Evolutionary conservation across 2,329 filamentous ascomycete genomes (phyloP), one percentile per base, ranked within the genome.

Genomic region (Hypocrella siamensis): DNA sequence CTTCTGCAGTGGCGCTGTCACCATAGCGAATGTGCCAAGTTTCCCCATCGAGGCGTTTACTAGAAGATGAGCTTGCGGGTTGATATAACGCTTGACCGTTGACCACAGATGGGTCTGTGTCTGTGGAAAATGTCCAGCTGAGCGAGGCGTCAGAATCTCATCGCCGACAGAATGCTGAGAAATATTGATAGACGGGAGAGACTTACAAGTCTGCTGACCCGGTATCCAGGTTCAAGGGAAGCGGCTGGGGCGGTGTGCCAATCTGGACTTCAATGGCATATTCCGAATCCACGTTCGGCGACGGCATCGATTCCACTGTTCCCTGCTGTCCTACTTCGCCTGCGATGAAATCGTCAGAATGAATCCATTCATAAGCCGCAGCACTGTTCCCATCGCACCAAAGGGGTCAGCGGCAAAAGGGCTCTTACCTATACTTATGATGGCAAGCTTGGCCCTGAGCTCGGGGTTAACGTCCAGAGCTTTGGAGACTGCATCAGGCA

Each of bases 191-290:
- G 25, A 24, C 4, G 15, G 15, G 11, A 12, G 10, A 15, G 4
- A 15, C 52, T 46, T 45, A 56, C 54, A 58, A 39, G 61, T 78
- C 39, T 63, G 76, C 42, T 10, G 55, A 58, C 4, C 55, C 55
- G 11, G 79, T 85, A 41, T 85, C 80, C 37, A 85, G 67, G 47
- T 82, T 76, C 37, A 85, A 49, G 36, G 72, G 65, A 39, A 82
- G 48, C 3, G 57, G 67, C 42, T 76, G 71, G 5, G 49, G 40
- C 5, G 62, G 63, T 2, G 46, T 65, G 28, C 79, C 80, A 38
- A 84, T 58, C 3, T 58, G 62, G 29, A 84, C 69, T 0, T 75
- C 70, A 34, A 67, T 63, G 19, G 75, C 54, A 35, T 75, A 78
- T 46, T 75, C 63, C 4, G 56, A 54, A 39, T 78, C 73, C 30